Evolutionary conservation across 2,329 filamentous ascomycete genomes (phyloP).

Genomic region (Cytospora piceicola): DNA sequence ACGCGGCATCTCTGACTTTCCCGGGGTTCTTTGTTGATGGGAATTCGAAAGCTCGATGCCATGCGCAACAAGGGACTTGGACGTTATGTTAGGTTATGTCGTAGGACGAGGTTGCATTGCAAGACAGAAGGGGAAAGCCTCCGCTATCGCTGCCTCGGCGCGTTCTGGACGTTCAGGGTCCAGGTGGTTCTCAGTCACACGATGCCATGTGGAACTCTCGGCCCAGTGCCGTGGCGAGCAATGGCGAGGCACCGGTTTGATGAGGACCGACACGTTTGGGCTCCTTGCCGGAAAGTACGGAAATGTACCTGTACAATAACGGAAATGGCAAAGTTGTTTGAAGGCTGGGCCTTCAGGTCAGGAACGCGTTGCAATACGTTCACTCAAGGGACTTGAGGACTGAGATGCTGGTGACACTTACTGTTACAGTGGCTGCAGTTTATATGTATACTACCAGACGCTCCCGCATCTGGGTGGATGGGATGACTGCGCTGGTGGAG

Average conservation of each 20-base stretch:
- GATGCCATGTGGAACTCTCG: neutral
- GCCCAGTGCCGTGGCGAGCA: slow-evolving; percentile 1
- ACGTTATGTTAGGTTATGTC: neutral
- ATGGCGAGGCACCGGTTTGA: neutral
- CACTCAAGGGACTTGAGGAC: slow-evolving; percentile 8
- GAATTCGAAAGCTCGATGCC: slow-evolving; percentile 2
- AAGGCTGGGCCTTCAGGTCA: neutral
- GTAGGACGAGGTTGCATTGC: slow-evolving; percentile 7
- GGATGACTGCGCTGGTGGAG: neutral
- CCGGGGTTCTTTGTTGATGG: neutral
- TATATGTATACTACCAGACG: neutral
- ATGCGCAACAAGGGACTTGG: slow-evolving; percentile 1
- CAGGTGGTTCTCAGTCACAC: neutral
- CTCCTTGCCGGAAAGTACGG: neutral
- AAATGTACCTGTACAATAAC: neutral
- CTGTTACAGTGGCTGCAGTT: slow-evolving; percentile 29
- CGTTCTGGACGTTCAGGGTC: slow-evolving; percentile 9
- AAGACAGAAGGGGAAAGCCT: slow-evolving; percentile 8
- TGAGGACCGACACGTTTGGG: neutral
- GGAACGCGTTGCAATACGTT: neutral
- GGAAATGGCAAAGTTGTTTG: neutral
- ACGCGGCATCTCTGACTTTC: neutral
- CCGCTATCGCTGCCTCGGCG: slow-evolving; percentile 25
- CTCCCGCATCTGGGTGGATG: slow-evolving; percentile 13
- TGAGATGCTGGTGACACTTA: slow-evolving; percentile 8